These are phyloP conservation scores for Coprinopsis marcescibilis DNA, from an alignment of 768 basidiomycete genomes.

Conservation along the genomic window DNA sequence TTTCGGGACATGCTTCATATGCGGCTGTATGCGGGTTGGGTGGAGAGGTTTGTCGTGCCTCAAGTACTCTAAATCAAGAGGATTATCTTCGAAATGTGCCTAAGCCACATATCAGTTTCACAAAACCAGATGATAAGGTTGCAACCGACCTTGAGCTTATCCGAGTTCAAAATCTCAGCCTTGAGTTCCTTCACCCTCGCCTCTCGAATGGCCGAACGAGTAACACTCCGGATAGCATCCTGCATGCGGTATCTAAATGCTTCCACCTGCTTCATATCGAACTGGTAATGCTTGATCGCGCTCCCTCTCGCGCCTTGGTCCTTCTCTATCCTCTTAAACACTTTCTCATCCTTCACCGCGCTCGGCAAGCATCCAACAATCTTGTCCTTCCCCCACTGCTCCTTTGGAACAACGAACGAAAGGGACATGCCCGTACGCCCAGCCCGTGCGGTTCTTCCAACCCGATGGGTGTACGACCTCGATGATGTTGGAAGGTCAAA, in stretches of 20 bases:
- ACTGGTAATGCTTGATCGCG: constrained; percentile 82
- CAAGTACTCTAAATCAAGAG: constrained; percentile 84
- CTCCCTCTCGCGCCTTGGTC: constrained; percentile 60
- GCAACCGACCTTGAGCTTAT: constrained; percentile 84
- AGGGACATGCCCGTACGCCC: constrained; percentile 89
- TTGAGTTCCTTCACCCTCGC: constrained; percentile 93
- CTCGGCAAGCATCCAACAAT: constrained; percentile 64
- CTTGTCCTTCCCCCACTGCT: constrained; percentile 69
- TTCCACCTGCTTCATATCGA: constrained; percentile 94
- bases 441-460: constrained; percentile 94
- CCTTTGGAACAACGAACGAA: constrained; percentile 74
- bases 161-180: constrained; percentile 88
- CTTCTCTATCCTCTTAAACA: constrained; percentile 72
- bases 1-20: constrained; percentile 94
- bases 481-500: constrained; percentile 92
- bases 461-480: constrained; percentile 88
- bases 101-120: constrained; percentile 22
- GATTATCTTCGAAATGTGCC: constrained; percentile 98
- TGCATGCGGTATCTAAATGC: constrained; percentile 98
- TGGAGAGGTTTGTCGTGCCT: constrained; percentile 94
- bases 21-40: constrained; percentile 82
- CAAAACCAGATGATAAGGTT: not conserved
- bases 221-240: constrained; percentile 87
- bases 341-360: constrained; percentile 68
- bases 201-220: constrained; percentile 79